A percentile compares a stretch with the other conserved stretches of the same genome.
Conservation (phyloP, 768 basidiomycete genomes). For the Cyclocybe aegerita region DNA sequence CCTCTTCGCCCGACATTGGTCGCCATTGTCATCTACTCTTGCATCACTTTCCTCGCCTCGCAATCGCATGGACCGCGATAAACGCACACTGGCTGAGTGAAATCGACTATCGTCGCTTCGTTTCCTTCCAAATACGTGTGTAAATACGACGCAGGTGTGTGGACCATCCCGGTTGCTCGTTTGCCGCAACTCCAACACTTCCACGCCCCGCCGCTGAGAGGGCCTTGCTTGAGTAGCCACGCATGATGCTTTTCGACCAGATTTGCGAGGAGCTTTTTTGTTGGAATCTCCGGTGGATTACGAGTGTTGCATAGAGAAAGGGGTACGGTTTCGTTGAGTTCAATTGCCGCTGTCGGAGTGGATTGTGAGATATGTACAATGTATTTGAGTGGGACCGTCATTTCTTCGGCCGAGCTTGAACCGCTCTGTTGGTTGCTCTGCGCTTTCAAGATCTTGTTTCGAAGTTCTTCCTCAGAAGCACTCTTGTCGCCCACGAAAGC, state of each 20-base stretch:
- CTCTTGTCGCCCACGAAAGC: not conserved
- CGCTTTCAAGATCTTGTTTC: slow-evolving; percentile 7
- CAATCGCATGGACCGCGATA: slow-evolving; percentile 10
- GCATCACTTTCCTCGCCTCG: slow-evolving; percentile 13
- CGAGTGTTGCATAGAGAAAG: not conserved
- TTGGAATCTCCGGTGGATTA: slow-evolving; percentile 9
- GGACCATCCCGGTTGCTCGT: slow-evolving; percentile 6
- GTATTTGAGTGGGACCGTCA: slow-evolving; percentile 8
- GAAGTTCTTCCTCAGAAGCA: slow-evolving; percentile 2
- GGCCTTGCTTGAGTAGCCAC: slow-evolving; percentile 1
- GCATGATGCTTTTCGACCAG: slow-evolving; percentile 13
- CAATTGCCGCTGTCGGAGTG: not conserved
- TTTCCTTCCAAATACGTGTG: slow-evolving; percentile 5
- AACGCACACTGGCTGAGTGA: slow-evolving; percentile 8
- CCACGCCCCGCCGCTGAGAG: slow-evolving; percentile 1
- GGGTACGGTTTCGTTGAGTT: slow-evolving; percentile 9
- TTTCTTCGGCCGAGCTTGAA: not conserved
- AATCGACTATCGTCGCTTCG: slow-evolving; percentile 8
- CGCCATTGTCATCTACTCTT: slow-evolving; percentile 3
- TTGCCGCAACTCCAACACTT: slow-evolving; percentile 7
- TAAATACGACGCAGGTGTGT: slow-evolving; percentile 9
- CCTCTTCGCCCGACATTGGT: not conserved
- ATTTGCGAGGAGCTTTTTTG: slow-evolving; percentile 3
- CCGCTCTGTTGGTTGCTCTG: not conserved
- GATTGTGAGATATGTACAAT: slow-evolving; percentile 5